Base-by-base conservation (phyloP, 371 early-diverging fungal species). In the Mortierella sp. region DNA sequence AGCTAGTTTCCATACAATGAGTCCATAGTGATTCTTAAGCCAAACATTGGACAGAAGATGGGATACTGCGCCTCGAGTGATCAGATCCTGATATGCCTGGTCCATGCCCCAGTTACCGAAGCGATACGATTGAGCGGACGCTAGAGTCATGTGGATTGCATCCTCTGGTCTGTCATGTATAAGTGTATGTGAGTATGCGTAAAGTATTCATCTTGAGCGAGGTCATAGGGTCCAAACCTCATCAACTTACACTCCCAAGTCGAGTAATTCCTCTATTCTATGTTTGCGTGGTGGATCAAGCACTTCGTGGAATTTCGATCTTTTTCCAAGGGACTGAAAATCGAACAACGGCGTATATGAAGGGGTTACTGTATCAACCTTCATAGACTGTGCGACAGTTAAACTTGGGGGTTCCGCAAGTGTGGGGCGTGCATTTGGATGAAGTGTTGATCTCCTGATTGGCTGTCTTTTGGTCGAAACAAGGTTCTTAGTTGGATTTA, bases 1-100 rank as follows among this genome's bases (percentile, higher is more conserved):
- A 0, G 95, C 94, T 1, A 93, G 62, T 70, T 94, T 94, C 95
- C 94, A 94, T 0, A 93, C 87, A 68, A 95, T 90, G 84, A 88
- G 89, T 6, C 86, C 74, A 70, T 91, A 94, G 72, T 95, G 95
- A 68, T 96, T 94, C 32, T 61, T 45, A 0, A 93, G 88, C 96
- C 96, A 96, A 8, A 68, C 47, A 3, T 73, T 66, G 1, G 90
- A 72, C 3, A 88, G 68, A 1, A 87, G 64, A 20, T 75, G 64
- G 28, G 83, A 59, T n/a, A 78, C 57, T 1, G 86, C 88, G 14
- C 89, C 92, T 32, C 71, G 78, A 11, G 78, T 43, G 5, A 89
- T 47, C 61, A 92, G 51, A 10, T 69, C 84, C 6, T 68, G 26
- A 20, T 72, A 72, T 9, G 90, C 90, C n/a, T 89, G 78, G 11